A percentile compares a stretch with the other conserved stretches of the same genome.
These are phyloP conservation scores for Persicaria maculosa DNA, from an alignment of 148 eudicot genomes.

Conservation along the genomic window DNA sequence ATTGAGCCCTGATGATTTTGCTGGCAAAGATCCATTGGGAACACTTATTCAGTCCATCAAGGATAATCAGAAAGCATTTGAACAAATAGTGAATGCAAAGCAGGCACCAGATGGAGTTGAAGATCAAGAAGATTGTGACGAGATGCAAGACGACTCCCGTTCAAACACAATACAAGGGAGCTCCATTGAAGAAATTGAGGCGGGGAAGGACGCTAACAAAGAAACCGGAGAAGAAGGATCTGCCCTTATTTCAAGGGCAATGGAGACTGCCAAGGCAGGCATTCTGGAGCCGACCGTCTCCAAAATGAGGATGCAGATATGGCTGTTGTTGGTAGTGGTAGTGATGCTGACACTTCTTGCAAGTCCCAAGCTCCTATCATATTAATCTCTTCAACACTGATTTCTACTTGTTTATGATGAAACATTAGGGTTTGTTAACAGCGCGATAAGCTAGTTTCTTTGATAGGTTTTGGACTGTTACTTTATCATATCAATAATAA, in stretches of 20 bases:
- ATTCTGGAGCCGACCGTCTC: background rate
- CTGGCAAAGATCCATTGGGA: background rate
- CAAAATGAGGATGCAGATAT: conserved; percentile 3
- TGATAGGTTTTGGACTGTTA: background rate
- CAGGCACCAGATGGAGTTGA: background rate
- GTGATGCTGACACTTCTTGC: background rate
- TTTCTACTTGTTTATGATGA: background rate
- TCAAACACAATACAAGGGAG: background rate
- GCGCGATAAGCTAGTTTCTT: background rate
- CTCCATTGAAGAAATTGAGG: background rate
- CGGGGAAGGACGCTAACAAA: background rate
- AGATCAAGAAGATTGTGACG: background rate
- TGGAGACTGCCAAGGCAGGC: background rate
- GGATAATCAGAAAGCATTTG: background rate
- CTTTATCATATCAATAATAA: background rate
- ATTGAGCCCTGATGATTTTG: background rate
- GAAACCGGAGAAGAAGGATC: background rate
- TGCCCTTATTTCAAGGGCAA: background rate
- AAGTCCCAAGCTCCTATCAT: conserved; percentile 2
- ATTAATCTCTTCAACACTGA: background rate
- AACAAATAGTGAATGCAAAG: background rate
- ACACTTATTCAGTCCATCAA: background rate
- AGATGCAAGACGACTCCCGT: background rate
- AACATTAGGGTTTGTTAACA: background rate
- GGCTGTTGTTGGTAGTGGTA: conserved; percentile 1